Evolutionary conservation across 192 early-diverging fungal genomes (phyloP), one percentile per base, ranked within the genome.

Genomic region (Piromyces finnis): DNA sequence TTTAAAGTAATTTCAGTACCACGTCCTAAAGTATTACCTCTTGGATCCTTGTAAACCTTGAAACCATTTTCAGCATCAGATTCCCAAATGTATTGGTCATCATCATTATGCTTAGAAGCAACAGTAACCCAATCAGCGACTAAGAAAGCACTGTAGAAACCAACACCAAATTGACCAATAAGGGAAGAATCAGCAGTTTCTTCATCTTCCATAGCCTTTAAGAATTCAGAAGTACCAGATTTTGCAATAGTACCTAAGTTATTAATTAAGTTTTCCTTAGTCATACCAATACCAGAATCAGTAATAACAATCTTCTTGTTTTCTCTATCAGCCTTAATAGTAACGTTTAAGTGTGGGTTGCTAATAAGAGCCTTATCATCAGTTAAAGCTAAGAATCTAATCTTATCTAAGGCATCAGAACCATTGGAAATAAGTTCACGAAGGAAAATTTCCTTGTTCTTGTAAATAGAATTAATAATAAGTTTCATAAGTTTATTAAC

Each of bases 81-180:
- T 82, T 95, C 91, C 98, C 98, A 99, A 82, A 98, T 90, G 87
- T 95, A 91, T 84, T 98, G 97, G 86, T 83, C 92, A 30, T 90
- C 92, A 30, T 92, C 90, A 79, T 98, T 96, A 82, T 92, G 89
- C 86, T 98, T 98, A 78, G 92, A 92, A 30, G 93, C 91, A 22
- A 99, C 97, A 12, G 91, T 89, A 35, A 99, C 96, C 85, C 91
- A 92, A 87, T 99, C 97, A 30, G 97, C 97, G 22, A 96, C 94
- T 86, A 97, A 88, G 84, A 96, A 99, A 22, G 94, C 95, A 30
- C 95, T 97, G 89, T 99, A 99, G 87, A 99, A 99, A 35, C 98
- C 97, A 30, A 98, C 97, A 91, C 98, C 98, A 86, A 99, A 99
- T 87, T 99, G 96, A 77, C 98, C 98, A 81, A 97, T 97, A 81